Base-by-base conservation (phyloP, 2,329 filamentous ascomycete species). In the Cordyceps javanica region DNA sequence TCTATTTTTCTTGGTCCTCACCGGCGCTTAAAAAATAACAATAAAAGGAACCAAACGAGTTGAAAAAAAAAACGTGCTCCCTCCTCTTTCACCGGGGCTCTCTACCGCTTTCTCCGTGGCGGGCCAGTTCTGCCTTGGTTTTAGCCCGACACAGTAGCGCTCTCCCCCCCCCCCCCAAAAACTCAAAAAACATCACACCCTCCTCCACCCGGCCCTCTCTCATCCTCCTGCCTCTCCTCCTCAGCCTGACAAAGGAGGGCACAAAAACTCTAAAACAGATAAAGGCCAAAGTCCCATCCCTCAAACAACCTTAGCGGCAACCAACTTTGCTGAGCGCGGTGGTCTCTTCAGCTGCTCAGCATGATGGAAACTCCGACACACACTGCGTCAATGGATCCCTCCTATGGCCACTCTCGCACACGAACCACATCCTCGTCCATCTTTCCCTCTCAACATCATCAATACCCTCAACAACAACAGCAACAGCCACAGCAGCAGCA, bases 341-440 rank as follows among this genome's bases (percentile, higher is more conserved):
- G 11, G 26, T 25, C 26, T 10, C 34, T 49, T 21, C 28, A 49
- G n/a, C 11, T 21, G n/a, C 23, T 42, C 32, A 41, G 30, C 39
- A 55, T 58, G 50, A 58, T 58, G 44, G 42, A 58, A 21, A 32
- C 58, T 34, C 48, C 54, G 19, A 46, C 63, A 32, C 66, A 66
- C 58, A 65, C 67, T 57, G 65, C 68, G 58, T 68, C 67, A 56
- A 66, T 71, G 62, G 69, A 72, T 59, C 69, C 57, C 16, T 28
- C 69, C 41, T 82, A 82, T 68, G 72, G 75, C 56, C 82, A 83
- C 63, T 82, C 79, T 36, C 75, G 80, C 64, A 75, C 79, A 54
- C 75, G 81, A 66, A 82, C 80, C n/a, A 78, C 75, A 14, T 83
- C 81, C 2, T 84, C 82, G 60, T 81, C 75, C 67, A 70, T 75